Evolutionary conservation across 495 filamentous ascomycete genomes (phyloP), one percentile per base, ranked within the genome.

Genomic region (Pyrenula aspistea): DNA sequence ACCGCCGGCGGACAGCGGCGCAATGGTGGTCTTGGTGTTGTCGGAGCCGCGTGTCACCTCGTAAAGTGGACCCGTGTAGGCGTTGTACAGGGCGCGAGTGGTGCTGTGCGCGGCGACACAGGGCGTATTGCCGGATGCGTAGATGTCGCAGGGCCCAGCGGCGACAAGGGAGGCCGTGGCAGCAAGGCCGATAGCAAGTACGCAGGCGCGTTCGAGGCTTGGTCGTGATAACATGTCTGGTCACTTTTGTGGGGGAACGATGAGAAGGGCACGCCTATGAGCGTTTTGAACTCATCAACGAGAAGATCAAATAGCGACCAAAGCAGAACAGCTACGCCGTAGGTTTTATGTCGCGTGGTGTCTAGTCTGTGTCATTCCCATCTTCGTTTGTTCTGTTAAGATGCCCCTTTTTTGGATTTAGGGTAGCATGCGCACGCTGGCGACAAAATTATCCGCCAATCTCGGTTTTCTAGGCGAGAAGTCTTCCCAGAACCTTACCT

Each of bases 61-160:
- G 63, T 83, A 83, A 21, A 83, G 76, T 1, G 74, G 25, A 24
- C 78, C 77, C 20, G 15, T 66, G 62, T 69, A 83, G 56, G 67
- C 62, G 55, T 64, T 73, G 62, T 81, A 83, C 23, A 83, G 60
- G 54, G 78, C 77, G n/a, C 80, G 77, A 61, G 78, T 82, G 57
- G 78, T 81, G 66, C 78, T 78, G 67, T 82, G 79, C 1, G 79
- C 79, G 2, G 79, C 78, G 55, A 83, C 61, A 57, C 79, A 83
- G 55, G 79, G 76, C 2, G 78, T 79, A 60, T 67, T 65, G 4
- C 76, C 77, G 2, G 73, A 66, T 25, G 70, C 25, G 65, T 82
- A 83, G 60, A 83, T 70, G 55, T 83, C 79, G 56, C 79, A 83
- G 23, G 79, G 78, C 15, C 68, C 77, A 53, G 78, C 78, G 15